phyloP scores from a whole-genome alignment of 2,329 filamentous ascomycete species.

The Fusarium mexicanum region DNA sequence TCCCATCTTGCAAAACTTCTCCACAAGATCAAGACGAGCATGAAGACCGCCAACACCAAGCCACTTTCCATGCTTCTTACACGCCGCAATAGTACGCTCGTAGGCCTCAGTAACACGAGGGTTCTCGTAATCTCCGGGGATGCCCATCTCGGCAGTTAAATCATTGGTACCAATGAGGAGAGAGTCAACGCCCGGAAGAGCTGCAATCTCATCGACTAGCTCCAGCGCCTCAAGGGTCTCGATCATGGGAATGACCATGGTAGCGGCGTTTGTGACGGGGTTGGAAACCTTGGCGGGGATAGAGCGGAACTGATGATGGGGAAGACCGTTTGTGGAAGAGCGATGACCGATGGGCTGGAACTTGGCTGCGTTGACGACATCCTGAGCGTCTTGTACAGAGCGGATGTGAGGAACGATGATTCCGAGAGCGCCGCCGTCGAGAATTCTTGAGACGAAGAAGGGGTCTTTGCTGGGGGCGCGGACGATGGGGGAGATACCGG shows the following conservation, averaged over 20 bases:
- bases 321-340: conserved; percentile 39
- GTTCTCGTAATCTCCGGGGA: conserved; percentile 37
- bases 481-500: conserved; percentile 43
- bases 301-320: conserved; percentile 33
- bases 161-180: conserved; percentile 57
- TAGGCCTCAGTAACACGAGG: conserved; percentile 38
- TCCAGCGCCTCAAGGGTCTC: conserved; percentile 43
- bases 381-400: conserved; percentile 37
- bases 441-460: conserved; percentile 40
- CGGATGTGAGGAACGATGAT: conserved; percentile 42
- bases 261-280: conserved; percentile 35
- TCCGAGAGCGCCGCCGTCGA: conserved; percentile 42
- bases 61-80: conserved; percentile 51
- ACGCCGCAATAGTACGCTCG: conserved; percentile 49
- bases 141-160: conserved; percentile 54
- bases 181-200: conserved; percentile 53
- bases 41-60: conserved; percentile 54
- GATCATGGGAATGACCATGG: conserved; percentile 44
- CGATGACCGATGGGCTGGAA: conserved; percentile 38
- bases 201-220: conserved; percentile 45
- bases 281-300: conserved; percentile 35
- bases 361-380: conserved; percentile 42
- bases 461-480: conserved; percentile 40
- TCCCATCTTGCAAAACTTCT: conserved; percentile 49
- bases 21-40: conserved; percentile 52